Base-by-base conservation (phyloP, 2,329 filamentous ascomycete genomes). In the Trichoderma gracile region DNA sequence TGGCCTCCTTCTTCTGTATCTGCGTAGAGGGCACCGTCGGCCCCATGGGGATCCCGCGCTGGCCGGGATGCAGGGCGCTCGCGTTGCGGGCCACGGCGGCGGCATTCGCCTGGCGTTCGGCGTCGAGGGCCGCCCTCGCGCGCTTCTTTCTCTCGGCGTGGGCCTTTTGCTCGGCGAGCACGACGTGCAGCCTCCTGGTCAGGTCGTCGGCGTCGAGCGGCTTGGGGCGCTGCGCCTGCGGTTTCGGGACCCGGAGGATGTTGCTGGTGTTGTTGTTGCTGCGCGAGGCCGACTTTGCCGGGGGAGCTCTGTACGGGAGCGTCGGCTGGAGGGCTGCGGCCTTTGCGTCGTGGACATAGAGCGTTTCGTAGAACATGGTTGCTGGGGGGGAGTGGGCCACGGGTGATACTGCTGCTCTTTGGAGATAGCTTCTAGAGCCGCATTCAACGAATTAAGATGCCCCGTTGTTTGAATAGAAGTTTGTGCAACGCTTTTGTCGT, bases 121-220 rank as follows among this genome's bases (percentile, higher is more conserved):
- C 67, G 53, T 75, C 72, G 43, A 62, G 45, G 19, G 64, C 64
- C 3, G 70, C 65, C 49, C 68, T 71, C 38, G 71, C 69, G 54
- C 72, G 72, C 57, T 71, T 71, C 63, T 73, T 75, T 68, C 71
- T 72, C 59, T 79, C 77, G 4, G 78, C 74, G 14, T 73, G 71
- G 8, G 76, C 73, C 65, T 81, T 82, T 66, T 83, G 82, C 65
- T 86, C 79, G 5, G 77, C 78, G 15, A 84, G 74, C 19, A 87
- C 81, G 12, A 79, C 67, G 55, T 78, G 77, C 25, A 88, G 77
- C 19, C 84, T 81, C 38, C 81, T 78, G 12, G 80, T 78, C 30
- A 88, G 74, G 63, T 88, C 85, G 30, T 82, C 79, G 0, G 86
- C 78, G 66, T 88, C 84, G 52, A 87, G 73, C 2, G 77, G 73